Percentiles rank a stretch among this genome's conserved stretches.
Conservation (phyloP, 2,329 filamentous ascomycete genomes). For the Aphanocladium album region DNA sequence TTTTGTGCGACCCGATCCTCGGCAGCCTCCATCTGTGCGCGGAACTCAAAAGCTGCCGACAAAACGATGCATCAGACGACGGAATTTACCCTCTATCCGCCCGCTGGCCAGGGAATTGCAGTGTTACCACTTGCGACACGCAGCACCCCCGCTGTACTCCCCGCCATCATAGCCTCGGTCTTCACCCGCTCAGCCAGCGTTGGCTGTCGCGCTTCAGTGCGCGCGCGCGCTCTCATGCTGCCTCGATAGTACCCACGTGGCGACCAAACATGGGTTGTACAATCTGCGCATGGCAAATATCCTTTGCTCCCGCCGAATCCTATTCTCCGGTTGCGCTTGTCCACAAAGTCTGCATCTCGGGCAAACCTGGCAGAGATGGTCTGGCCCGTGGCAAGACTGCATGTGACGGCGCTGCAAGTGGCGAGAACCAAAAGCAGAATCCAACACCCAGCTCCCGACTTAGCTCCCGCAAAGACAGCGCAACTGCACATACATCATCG, state of each 20-base stretch:
- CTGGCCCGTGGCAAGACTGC: neutral
- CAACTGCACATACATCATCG: neutral
- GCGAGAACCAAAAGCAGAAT: neutral
- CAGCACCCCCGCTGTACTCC: neutral
- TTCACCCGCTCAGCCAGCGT: neutral
- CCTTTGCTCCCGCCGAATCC: neutral
- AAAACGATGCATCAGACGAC: neutral
- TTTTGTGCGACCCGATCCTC: slow-evolving; percentile 1
- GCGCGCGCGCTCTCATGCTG: neutral
- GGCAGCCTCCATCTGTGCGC: neutral
- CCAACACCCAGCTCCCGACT: neutral
- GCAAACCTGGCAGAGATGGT: neutral
- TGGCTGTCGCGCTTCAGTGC: too few species aligned
- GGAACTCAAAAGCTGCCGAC: neutral
- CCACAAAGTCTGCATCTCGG: neutral
- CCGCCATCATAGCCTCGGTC: slow-evolving; percentile 8
- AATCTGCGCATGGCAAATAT: neutral
- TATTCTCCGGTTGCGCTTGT: neutral
- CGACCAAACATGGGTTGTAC: neutral
- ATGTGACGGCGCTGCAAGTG: neutral
- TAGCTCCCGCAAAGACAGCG: neutral
- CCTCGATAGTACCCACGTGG: neutral
- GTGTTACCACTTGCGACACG: neutral
- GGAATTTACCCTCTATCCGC: neutral
- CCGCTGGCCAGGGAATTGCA: neutral